A percentile compares a stretch with the other conserved stretches of the same genome.
phyloP scores from a whole-genome alignment of 176 grass and related monocot genomes.

The Avena insularis region DNA sequence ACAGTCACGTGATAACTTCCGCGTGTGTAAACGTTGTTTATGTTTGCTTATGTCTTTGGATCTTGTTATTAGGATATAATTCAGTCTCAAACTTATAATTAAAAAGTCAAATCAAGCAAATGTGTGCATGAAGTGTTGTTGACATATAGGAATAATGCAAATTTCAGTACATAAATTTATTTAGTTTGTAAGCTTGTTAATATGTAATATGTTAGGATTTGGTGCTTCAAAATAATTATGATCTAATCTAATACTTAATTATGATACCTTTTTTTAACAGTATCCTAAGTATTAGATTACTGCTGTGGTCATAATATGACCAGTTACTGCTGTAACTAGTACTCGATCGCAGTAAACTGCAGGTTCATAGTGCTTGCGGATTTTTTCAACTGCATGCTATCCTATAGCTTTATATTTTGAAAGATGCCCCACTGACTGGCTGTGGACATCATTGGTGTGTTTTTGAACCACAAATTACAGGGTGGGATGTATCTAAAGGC shows the following conservation, averaged over 20 bases:
- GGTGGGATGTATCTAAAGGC: neutral
- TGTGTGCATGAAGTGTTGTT: slow-evolving; percentile 12
- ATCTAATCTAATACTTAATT: neutral
- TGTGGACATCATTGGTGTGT: neutral
- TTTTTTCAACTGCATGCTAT: slow-evolving; percentile 9
- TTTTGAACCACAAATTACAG: neutral
- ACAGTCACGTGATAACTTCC: neutral
- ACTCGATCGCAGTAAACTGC: slow-evolving; percentile 18
- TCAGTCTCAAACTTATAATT: slow-evolving; percentile 2
- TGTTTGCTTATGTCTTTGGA: slow-evolving; percentile 4
- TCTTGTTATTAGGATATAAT: neutral
- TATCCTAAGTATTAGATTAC: neutral
- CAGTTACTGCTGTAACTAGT: slow-evolving; percentile 5
- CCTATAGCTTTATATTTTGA: slow-evolving; percentile 16
- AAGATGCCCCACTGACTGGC: slow-evolving; percentile 8
- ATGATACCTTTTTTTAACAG: too few species aligned
- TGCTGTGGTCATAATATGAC: slow-evolving; percentile 11
- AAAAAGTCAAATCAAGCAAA: slow-evolving; percentile 28
- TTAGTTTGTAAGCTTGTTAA: neutral
- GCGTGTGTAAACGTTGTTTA: neutral
- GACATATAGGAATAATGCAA: neutral
- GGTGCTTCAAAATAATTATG: slow-evolving; percentile 10
- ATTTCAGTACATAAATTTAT: neutral
- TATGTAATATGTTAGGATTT: slow-evolving; percentile 13
- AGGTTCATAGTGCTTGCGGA: slow-evolving; percentile 6